Conservation (phyloP, 2,329 filamentous ascomycete genomes). For the Trichoderma lentiforme region DNA sequence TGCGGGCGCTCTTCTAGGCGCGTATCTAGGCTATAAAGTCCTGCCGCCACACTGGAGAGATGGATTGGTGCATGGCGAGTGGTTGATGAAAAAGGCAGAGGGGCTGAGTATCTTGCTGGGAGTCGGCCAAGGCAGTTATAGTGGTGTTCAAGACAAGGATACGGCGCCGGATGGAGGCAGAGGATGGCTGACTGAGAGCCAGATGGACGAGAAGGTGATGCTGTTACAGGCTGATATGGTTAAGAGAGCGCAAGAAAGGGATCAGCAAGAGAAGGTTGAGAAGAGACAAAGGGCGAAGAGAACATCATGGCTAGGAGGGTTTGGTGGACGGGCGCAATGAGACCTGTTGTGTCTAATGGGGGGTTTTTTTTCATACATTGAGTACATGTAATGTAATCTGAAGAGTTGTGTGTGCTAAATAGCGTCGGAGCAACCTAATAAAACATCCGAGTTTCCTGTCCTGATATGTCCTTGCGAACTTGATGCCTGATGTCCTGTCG, state of each 20-base stretch:
- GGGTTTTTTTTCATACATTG: neutral
- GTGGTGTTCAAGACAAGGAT: slow-evolving; percentile 37
- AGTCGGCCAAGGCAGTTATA: slow-evolving; percentile 34
- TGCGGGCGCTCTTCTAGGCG: slow-evolving; percentile 48
- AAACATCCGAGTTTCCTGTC: neutral
- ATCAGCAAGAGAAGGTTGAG: slow-evolving; percentile 24
- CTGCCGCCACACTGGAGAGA: slow-evolving; percentile 49
- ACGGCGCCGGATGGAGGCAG: slow-evolving; percentile 42
- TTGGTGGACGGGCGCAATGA: neutral
- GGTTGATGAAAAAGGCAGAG: slow-evolving; percentile 44
- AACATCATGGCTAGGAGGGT: neutral
- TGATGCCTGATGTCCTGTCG: neutral
- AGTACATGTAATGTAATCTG: neutral
- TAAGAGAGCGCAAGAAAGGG: slow-evolving; percentile 28
- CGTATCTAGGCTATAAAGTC: slow-evolving; percentile 43
- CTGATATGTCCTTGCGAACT: neutral
- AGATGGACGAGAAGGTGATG: slow-evolving; percentile 37
- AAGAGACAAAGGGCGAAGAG: slow-evolving; percentile 22
- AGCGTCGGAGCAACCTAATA: neutral
- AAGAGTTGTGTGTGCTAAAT: neutral
- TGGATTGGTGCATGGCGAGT: slow-evolving; percentile 43
- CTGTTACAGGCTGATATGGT: slow-evolving; percentile 33
- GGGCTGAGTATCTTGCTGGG: slow-evolving; percentile 39
- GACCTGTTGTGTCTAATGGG: neutral
- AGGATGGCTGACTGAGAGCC: slow-evolving; percentile 35